A percentile compares a stretch with the other conserved stretches of the same genome.
Evolutionary conservation across 208 protist species (phyloP).

Genomic region (Tetramitus jugosus): DNA sequence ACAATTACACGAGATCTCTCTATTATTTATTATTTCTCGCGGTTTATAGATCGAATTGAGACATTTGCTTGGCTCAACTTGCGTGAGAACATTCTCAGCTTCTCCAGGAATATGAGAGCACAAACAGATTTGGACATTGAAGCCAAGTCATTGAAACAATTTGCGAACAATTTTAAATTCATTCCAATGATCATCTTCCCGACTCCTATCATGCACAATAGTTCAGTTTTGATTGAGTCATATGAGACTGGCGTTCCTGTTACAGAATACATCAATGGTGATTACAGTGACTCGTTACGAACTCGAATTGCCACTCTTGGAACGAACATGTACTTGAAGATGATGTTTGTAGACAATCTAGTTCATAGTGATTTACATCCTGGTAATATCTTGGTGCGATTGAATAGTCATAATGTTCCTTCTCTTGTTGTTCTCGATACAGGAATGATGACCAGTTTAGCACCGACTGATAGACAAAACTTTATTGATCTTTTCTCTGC

Average conservation of each 20-base stretch:
- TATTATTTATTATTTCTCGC: conserved; percentile 55
- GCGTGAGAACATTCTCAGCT: conserved; percentile 55
- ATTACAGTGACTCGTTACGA: neutral
- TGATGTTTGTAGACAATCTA: conserved; percentile 87
- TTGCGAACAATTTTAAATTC: conserved; percentile 65
- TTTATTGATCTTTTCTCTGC: conserved; percentile 80
- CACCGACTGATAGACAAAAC: conserved; percentile 65
- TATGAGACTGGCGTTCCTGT: conserved; percentile 68
- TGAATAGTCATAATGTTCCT: neutral
- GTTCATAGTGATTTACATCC: conserved; percentile 84
- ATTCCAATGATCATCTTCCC: conserved; percentile 64
- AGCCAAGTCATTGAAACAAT: conserved; percentile 65
- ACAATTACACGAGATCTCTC: conserved; percentile 57
- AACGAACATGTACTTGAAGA: conserved; percentile 82
- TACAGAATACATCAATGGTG: conserved; percentile 5
- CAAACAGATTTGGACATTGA: conserved; percentile 74
- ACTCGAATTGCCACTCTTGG: conserved; percentile 53
- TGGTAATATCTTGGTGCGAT: conserved; percentile 51
- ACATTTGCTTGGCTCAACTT: conserved; percentile 55
- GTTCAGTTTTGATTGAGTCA: conserved; percentile 69
- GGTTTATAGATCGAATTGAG: conserved; percentile 31
- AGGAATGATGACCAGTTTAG: conserved; percentile 72
- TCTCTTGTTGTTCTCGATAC: conserved; percentile 73
- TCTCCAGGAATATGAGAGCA: conserved; percentile 57
- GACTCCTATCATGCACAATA: conserved; percentile 50